A percentile compares a stretch with the other conserved stretches of the same genome.
Conservation (phyloP, 331 rosid species). For the Pyracantha coccinea region DNA sequence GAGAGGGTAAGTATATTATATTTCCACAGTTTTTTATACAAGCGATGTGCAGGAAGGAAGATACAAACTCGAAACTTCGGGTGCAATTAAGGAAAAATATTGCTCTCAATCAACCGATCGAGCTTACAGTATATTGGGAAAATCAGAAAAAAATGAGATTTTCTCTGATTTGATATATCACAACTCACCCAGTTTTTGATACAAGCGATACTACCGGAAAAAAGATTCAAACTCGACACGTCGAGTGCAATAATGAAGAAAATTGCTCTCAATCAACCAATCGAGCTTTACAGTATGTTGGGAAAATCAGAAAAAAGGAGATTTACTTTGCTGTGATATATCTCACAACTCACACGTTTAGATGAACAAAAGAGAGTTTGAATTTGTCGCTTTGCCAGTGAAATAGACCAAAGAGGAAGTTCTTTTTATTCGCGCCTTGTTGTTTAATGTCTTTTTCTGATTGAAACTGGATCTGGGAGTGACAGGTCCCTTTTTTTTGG, state of each 20-base stretch:
- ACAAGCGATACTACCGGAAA: no score
- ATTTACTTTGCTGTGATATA: neutral
- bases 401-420: neutral
- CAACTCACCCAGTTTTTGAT: no score
- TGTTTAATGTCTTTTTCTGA: slow-evolving; percentile 1
- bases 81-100: neutral
- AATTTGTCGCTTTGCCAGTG: neutral
- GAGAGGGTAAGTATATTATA: neutral
- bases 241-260: no score
- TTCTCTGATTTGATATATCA: no score
- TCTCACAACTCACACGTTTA: neutral
- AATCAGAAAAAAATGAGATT: no score
- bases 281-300: neutral
- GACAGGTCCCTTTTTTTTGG: slow-evolving; percentile 17
- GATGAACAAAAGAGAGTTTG: slow-evolving; percentile 2
- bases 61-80: neutral
- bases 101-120: neutral
- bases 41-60: neutral
- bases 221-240: no score
- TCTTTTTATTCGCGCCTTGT: neutral
- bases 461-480: neutral
- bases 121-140: no score
- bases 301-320: neutral
- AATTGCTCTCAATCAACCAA: no score
- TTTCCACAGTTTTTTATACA: neutral